These are phyloP conservation scores for Cercospora zeae-maydis DNA, from an alignment of 2,329 filamentous ascomycete species.

Conservation along the genomic window DNA sequence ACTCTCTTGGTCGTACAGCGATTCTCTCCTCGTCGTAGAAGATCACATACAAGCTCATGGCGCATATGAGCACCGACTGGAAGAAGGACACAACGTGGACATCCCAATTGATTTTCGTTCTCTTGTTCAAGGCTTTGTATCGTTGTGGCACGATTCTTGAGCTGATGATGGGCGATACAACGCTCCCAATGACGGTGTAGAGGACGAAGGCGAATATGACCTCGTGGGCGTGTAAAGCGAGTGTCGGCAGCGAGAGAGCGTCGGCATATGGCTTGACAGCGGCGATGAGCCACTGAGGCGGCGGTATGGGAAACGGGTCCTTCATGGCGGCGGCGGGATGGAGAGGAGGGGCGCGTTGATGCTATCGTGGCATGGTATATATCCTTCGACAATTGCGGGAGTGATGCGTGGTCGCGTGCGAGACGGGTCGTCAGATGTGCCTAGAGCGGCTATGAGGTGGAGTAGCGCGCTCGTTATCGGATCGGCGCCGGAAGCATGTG, in stretches of 20 bases:
- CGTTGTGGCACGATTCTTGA: conserved; percentile 57
- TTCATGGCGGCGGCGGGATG: conserved; percentile 52
- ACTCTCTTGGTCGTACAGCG: conserved; percentile 49
- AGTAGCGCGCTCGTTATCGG: conserved; percentile 1
- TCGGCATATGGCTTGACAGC: conserved; percentile 64
- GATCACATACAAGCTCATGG: conserved; percentile 71
- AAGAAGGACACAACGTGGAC: conserved; percentile 81
- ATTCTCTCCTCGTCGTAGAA: conserved; percentile 63
- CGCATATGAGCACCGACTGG: conserved; percentile 70
- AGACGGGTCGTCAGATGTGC: conserved; percentile 7
- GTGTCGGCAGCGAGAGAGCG: conserved; percentile 58
- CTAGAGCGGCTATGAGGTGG: background rate
- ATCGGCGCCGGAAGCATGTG: background rate
- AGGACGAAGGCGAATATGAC: conserved; percentile 62
- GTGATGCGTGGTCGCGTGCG: conserved; percentile 7
- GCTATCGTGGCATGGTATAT: conserved; percentile 20
- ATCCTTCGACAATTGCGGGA: background rate
- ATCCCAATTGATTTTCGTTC: conserved; percentile 75
- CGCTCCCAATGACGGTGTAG: conserved; percentile 65
- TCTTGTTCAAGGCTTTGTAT: conserved; percentile 60
- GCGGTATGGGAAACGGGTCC: conserved; percentile 64
- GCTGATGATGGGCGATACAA: conserved; percentile 66
- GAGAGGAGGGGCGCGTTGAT: background rate
- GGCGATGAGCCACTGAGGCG: conserved; percentile 54
- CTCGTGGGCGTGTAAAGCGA: conserved; percentile 76